A percentile compares a stretch with the other conserved stretches of the same genome.
Conservation (phyloP, 2,329 filamentous ascomycete species). For the Blastomyces percursus region DNA sequence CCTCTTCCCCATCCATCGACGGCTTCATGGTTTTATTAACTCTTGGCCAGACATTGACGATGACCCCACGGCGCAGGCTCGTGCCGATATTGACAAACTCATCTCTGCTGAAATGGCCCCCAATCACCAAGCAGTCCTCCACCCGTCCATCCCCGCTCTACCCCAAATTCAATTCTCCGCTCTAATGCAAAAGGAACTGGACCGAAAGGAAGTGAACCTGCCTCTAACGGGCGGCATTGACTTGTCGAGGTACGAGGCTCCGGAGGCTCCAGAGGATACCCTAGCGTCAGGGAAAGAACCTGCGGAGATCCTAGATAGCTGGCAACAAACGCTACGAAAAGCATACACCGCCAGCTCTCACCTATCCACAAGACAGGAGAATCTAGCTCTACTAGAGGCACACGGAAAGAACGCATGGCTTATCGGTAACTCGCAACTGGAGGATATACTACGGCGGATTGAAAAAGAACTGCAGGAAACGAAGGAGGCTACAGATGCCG, state of each 20-base stretch:
- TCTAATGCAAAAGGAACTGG: constrained; percentile 56
- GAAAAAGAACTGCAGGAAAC: constrained; percentile 64
- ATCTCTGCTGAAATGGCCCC: constrained; percentile 55
- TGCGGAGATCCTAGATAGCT: constrained; percentile 32
- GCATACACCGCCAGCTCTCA: constrained; percentile 51
- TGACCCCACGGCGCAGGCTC: constrained; percentile 50
- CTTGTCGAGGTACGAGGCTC: constrained; percentile 69
- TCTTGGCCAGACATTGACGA: constrained; percentile 61
- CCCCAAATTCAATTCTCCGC: constrained; percentile 50
- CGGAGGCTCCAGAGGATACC: constrained; percentile 42
- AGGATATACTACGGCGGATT: constrained; percentile 56
- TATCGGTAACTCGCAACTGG: constrained; percentile 67
- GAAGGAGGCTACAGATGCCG: constrained; percentile 58
- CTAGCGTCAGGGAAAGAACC: constrained; percentile 21
- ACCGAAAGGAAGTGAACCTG: constrained; percentile 51
- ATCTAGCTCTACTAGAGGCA: constrained; percentile 63
- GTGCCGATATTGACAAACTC: constrained; percentile 56
- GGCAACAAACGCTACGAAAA: constrained; percentile 42
- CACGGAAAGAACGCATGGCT: constrained; percentile 90
- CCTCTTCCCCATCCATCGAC: not conserved
- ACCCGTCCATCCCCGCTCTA: constrained; percentile 48
- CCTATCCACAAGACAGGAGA: constrained; percentile 44
- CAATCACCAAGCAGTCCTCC: constrained; percentile 39
- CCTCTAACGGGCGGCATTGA: constrained; percentile 57
- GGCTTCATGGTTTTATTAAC: constrained; percentile 11